phyloP scores from a whole-genome alignment of 352 stramenopile genomes.

The Globisporangium paroecandrum region DNA sequence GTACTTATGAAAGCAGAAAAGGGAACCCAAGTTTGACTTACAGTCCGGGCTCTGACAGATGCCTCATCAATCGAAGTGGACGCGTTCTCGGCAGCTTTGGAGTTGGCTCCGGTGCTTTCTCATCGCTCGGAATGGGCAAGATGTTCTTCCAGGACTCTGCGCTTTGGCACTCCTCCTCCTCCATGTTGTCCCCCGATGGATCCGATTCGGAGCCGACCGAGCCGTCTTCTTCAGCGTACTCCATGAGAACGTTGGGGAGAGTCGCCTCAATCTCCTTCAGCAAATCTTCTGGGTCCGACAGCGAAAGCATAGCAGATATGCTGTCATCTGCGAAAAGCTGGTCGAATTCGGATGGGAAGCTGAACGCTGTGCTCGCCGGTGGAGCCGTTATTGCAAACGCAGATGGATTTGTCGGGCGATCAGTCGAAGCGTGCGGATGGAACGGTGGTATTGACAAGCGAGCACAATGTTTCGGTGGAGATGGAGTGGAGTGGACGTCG shows the following conservation, averaged over 20 bases:
- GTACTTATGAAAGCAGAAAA: background rate
- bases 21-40: conserved; percentile 15
- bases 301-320: conserved; percentile 31
- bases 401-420: background rate
- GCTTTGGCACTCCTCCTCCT: conserved; percentile 43
- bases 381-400: background rate
- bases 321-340: conserved; percentile 29
- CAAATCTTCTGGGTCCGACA: conserved; percentile 45
- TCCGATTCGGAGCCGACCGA: conserved; percentile 70
- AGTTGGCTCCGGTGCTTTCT: background rate
- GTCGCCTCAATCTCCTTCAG: conserved; percentile 66
- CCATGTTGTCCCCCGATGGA: conserved; percentile 67
- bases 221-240: conserved; percentile 40
- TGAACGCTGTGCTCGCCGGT: background rate
- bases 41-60: conserved; percentile 36
- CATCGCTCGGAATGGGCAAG: background rate
- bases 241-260: conserved; percentile 48
- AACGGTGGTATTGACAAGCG: background rate
- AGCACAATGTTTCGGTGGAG: background rate
- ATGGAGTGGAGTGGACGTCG: background rate
- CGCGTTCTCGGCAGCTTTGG: conserved; percentile 10
- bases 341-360: conserved; percentile 29
- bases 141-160: conserved; percentile 11
- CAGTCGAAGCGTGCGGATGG: background rate
- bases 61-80: conserved; percentile 24